Percentiles rank a stretch among this genome's conserved stretches.
phyloP scores from a whole-genome alignment of 2,329 filamentous ascomycete species.

The Emericellopsis cladophorae region DNA sequence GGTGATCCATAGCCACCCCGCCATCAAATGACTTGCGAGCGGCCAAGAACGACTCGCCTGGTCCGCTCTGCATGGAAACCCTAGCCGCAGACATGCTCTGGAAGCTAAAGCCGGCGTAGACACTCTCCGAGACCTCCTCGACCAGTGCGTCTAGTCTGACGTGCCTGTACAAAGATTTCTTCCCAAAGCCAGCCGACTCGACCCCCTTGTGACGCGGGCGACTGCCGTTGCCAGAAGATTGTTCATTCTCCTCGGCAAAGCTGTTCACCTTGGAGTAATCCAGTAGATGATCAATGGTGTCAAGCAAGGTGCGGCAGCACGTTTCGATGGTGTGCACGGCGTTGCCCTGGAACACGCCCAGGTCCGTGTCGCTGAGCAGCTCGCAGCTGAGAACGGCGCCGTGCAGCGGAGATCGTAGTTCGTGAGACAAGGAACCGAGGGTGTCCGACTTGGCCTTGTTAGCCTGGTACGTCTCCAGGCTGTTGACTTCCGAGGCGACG shows the following conservation, averaged over 20 bases:
- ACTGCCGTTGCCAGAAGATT: too few species aligned
- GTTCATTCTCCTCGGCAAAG: slow-evolving; percentile 4
- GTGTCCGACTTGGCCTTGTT: slow-evolving; percentile 43
- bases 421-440: slow-evolving; percentile 47
- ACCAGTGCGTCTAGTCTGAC: slow-evolving; percentile 25
- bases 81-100: slow-evolving; percentile 7
- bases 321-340: slow-evolving; percentile 35
- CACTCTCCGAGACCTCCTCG: slow-evolving; percentile 33
- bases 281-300: slow-evolving; percentile 41
- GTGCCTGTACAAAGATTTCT: not conserved
- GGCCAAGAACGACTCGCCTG: too few species aligned
- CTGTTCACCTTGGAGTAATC: slow-evolving; percentile 43
- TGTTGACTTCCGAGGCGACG: slow-evolving; percentile 42
- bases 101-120: slow-evolving; percentile 31
- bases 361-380: slow-evolving; percentile 34
- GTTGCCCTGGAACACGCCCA: slow-evolving; percentile 31
- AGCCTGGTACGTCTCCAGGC: slow-evolving; percentile 22
- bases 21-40: not conserved
- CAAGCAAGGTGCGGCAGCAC: slow-evolving; percentile 32
- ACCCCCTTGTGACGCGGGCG: too few species aligned
- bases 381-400: slow-evolving; percentile 43
- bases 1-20: not conserved
- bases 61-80: too few species aligned
- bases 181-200: too few species aligned
- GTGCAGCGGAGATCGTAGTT: slow-evolving; percentile 47